Percentiles rank a stretch among this genome's conserved stretches.
Evolutionary conservation across 768 basidiomycete species (phyloP).

Genomic region (Lactifluus pinguis): DNA sequence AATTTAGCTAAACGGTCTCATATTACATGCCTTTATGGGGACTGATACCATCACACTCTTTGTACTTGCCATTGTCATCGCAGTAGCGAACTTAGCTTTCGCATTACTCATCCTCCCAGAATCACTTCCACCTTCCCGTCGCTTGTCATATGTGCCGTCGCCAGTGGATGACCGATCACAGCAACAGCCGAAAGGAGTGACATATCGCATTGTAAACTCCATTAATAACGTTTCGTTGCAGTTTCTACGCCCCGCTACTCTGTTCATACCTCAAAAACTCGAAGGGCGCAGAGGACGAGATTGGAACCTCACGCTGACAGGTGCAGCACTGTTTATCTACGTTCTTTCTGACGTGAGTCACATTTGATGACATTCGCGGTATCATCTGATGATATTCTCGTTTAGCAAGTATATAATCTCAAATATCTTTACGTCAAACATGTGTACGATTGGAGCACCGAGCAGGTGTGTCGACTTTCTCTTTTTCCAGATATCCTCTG

Average conservation of each 20-base stretch:
- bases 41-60: conserved; percentile 14
- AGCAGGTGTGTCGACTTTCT: conserved; percentile 9
- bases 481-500: not conserved
- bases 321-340: conserved; percentile 16
- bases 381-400: not conserved
- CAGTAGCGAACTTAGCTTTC: conserved; percentile 13
- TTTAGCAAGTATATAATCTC: conserved; percentile 20
- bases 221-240: conserved; percentile 1
- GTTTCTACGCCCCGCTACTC: conserved; percentile 14
- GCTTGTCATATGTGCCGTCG: not conserved
- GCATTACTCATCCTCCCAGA: conserved; percentile 18
- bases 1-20: conserved; percentile 15
- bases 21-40: conserved; percentile 6
- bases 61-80: conserved; percentile 13
- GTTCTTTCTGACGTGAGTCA: conserved; percentile 14
- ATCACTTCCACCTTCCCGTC: conserved; percentile 12
- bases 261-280: conserved; percentile 14
- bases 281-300: conserved; percentile 17
- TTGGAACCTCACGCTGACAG: conserved; percentile 20
- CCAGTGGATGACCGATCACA: not conserved
- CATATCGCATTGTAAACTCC: not conserved
- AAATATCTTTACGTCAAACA: conserved; percentile 20
- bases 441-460: conserved; percentile 19
- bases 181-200: not conserved
- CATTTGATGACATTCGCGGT: not conserved